Evolutionary conservation across 2,329 filamentous ascomycete species (phyloP), one percentile per base, ranked within the genome.

Genomic region (Botrytis sinoallii): DNA sequence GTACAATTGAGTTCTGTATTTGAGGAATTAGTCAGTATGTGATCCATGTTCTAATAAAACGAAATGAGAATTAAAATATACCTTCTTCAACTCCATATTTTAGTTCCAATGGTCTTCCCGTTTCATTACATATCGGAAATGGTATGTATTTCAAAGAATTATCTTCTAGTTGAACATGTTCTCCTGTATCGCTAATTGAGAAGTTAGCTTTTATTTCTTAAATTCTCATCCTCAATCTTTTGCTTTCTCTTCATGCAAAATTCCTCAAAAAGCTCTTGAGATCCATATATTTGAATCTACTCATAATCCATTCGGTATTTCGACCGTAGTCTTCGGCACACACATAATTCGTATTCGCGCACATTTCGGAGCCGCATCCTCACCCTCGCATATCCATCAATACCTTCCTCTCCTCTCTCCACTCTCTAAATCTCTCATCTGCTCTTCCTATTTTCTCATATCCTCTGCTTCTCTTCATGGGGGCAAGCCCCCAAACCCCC

Each of bases 61-160:
- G 12, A n/a, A 38, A 16, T 22, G 14, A n/a, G 12, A 38, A 52
- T n/a, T 35, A n/a, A 55, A 52, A 64, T 61, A 70, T 77, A 79
- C 79, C 79, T 73, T 80, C 80, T 81, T 95, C 93, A 77, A 92
- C 84, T 82, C 95, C 95, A 85, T 97, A 98, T 82, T 89, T 88
- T 82, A 99, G 91, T 79, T 96, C 90, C 79, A 99, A 90, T 0
- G 95, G 91, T 68, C 89, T 88, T 61, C 87, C 87, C 20, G 96
- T 98, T 83, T 98, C 96, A 83, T 94, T 93, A 88, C 96, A 98
- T 48, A 88, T 87, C 38, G 93, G 93, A 83, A 98, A 98, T 57
- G 95, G 94, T 63, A 96, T 91, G 87, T 96, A 98, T 87, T 97
- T 88, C 73, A 98, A 89, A 82, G 97, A 92, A 80, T 96, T 91